Evolutionary conservation across 2,329 filamentous ascomycete genomes (phyloP).

Genomic region (Hysterium pulicare): DNA sequence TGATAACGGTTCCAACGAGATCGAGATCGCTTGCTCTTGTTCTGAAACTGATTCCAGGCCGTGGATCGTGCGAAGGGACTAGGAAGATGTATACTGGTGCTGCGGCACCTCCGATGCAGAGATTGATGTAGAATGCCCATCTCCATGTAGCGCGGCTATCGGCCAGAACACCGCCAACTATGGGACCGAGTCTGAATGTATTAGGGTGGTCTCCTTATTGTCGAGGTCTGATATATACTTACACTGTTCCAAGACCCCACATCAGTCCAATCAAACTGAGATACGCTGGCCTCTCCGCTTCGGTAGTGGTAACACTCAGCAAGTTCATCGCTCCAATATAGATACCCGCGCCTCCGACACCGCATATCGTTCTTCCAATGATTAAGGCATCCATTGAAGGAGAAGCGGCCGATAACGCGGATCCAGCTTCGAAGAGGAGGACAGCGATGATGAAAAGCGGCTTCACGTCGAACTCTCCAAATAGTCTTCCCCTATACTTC

Average conservation of each 20-base stretch:
- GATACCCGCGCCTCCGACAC: constrained; percentile 42
- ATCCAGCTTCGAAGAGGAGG: constrained; percentile 21
- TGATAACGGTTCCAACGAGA: constrained; percentile 44
- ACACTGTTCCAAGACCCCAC: constrained; percentile 41
- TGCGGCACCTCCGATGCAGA: constrained; percentile 9
- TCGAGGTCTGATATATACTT: too few relatives aligned
- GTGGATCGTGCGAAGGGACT: constrained; percentile 20
- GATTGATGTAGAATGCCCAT: constrained; percentile 32
- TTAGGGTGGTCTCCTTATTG: too few relatives aligned
- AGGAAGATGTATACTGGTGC: constrained; percentile 26
- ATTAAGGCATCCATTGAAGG: constrained; percentile 21
- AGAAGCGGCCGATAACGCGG: constrained; percentile 21
- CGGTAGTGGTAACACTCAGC: constrained; percentile 22
- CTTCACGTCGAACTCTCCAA: constrained; percentile 1
- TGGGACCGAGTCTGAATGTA: constrained; percentile 38
- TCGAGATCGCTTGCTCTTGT: constrained; percentile 12
- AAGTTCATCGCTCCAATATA: constrained; percentile 32
- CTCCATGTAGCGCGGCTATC: constrained; percentile 43
- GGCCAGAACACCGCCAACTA: constrained; percentile 42
- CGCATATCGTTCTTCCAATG: constrained; percentile 43
- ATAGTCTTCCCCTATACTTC: neutral
- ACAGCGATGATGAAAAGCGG: constrained; percentile 8
- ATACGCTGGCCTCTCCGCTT: constrained; percentile 29
- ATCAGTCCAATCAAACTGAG: constrained; percentile 20
- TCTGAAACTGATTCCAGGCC: neutral